Percentiles rank a stretch among this genome's conserved stretches.
phyloP scores from a whole-genome alignment of 352 stramenopile species.

The Blastocystis sp. region DNA sequence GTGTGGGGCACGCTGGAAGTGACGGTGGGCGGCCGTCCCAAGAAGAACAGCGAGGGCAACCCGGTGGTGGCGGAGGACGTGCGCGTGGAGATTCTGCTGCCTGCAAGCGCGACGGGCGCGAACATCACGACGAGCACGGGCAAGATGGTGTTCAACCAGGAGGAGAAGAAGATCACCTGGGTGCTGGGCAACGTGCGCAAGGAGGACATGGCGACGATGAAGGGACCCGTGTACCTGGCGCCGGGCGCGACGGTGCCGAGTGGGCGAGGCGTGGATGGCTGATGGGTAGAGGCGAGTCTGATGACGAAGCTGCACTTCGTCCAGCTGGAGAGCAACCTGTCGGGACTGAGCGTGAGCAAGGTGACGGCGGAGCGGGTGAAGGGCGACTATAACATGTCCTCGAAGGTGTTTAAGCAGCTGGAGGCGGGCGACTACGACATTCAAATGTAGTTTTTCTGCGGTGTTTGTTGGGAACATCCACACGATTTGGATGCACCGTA shows the following conservation, averaged over 20 bases:
- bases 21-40: constrained; percentile 13
- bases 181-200: constrained; percentile 19
- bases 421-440: constrained; percentile 35
- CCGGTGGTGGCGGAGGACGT: constrained; percentile 2
- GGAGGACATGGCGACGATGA: constrained; percentile 9
- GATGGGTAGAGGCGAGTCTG: constrained; percentile 20
- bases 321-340: constrained; percentile 4
- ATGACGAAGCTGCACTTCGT: constrained; percentile 18
- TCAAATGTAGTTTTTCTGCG: constrained; percentile 42
- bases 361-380: constrained; percentile 26
- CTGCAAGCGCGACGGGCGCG: neutral
- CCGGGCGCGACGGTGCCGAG: neutral
- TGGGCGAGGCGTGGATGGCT: neutral
- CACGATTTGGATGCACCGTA: neutral
- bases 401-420: neutral
- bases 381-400: constrained; percentile 13
- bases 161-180: constrained; percentile 39
- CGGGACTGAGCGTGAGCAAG: constrained; percentile 43
- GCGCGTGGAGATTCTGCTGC: neutral
- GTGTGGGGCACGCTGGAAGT: constrained; percentile 31
- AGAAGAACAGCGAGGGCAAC: constrained; percentile 27
- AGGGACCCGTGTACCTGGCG: constrained; percentile 27
- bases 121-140: constrained; percentile 20
- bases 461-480: constrained; percentile 27
- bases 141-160: constrained; percentile 7